Evolutionary conservation across 768 basidiomycete species (phyloP), one percentile per base, ranked within the genome.

Genomic region (Psilocybe azurescens): DNA sequence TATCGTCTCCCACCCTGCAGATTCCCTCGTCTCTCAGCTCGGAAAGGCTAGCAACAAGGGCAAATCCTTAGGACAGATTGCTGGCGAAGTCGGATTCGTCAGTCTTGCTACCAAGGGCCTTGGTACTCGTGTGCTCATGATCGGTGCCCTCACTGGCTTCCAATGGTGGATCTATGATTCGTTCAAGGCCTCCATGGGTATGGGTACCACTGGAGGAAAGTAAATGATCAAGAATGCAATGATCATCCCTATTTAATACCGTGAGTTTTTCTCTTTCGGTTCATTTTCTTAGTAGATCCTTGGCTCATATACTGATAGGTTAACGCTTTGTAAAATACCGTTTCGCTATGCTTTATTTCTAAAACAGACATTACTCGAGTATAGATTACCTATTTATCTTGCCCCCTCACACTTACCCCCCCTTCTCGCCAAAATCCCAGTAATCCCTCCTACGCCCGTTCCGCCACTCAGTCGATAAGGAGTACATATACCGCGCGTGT

Each of bases 1-100:
- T 68, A 81, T 95, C 76, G 96, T 98, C 75, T 98, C 96, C n/a
- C 95, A 98, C 75, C 95, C 95, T 52, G 95, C 95, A 68, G 95
- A 98, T 76, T 90, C 95, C 39, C 77, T 98, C 66, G 91, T 97
- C 67, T 97, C 95, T 60, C 88, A 88, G 75, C 94, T 97, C 79
- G 94, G 95, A 75, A 98, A 98, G 84, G 83, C 87, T 63, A 74
- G 82, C 65, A 92, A 94, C 84, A 90, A 86, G 81, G 91, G 92
- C 80, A 94, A 94, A 82, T 78, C 82, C 52, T 73, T 88, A 61
- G 91, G 90, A 11, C 67, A 81, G 63, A 91, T 95, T 65, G 85
- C 88, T 29, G 79, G 78, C 38, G 93, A 95, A 71, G 86, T 89
- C 55, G 91, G 92, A 14, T 49, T 88, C 56, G 75, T 76, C 28